Percentiles rank a stretch among this genome's conserved stretches.
These are phyloP conservation scores for Phoma herbarum DNA, from an alignment of 2,329 filamentous ascomycete species.

Conservation along the genomic window DNA sequence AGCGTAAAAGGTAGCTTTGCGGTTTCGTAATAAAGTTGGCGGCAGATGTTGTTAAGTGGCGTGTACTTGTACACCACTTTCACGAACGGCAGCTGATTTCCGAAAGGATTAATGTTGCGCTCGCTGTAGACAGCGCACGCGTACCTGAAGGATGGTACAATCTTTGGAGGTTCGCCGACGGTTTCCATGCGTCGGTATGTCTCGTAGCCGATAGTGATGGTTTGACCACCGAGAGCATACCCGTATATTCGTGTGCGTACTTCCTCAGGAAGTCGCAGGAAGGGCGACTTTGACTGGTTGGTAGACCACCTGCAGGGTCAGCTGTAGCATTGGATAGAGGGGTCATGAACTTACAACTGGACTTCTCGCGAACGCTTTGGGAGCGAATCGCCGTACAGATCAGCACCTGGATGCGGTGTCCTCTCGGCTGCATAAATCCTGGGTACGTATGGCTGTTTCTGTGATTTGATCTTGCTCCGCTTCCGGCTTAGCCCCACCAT, in stretches of 20 bases:
- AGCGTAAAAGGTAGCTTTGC: conserved; percentile 37
- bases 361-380: conserved; percentile 24
- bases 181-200: conserved; percentile 27
- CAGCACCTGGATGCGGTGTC: conserved; percentile 18
- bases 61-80: conserved; percentile 24
- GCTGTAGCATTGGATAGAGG: neutral
- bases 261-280: conserved; percentile 37
- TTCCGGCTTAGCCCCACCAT: conserved; percentile 20
- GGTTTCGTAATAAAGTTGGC: conserved; percentile 44
- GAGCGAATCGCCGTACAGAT: conserved; percentile 20
- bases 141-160: conserved; percentile 36
- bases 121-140: conserved; percentile 27
- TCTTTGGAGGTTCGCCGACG: neutral
- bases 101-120: conserved; percentile 24
- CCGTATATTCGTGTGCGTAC: conserved; percentile 36
- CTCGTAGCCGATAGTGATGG: conserved; percentile 36
- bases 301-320: conserved; percentile 28
- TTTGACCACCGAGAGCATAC: conserved; percentile 34
- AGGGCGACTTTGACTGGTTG: conserved; percentile 37
- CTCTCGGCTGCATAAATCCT: conserved; percentile 25
- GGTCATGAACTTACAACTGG: conserved; percentile 23
- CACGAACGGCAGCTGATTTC: conserved; percentile 10
- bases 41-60: conserved; percentile 37
- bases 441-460: conserved; percentile 23
- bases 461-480: conserved; percentile 18